Percentiles rank a stretch among this genome's conserved stretches.
phyloP scores from a whole-genome alignment of 177 flowering plant genomes.

The Tripterygium wilfordii region DNA sequence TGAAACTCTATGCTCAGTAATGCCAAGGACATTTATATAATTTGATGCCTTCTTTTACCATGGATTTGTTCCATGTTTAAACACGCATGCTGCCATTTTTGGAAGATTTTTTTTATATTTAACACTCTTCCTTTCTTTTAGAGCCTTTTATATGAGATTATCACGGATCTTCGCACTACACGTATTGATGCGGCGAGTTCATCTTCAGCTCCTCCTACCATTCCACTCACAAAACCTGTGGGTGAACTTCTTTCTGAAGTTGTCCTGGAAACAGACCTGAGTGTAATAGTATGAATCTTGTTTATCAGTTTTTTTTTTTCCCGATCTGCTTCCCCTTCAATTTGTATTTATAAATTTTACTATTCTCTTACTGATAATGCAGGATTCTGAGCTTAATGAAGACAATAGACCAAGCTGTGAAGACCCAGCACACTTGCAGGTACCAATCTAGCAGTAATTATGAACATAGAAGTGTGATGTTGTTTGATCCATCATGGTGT shows the following conservation, averaged over 20 bases:
- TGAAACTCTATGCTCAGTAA: too few species aligned
- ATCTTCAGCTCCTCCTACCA: slow-evolving; percentile 53
- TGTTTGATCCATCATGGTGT: too few species aligned
- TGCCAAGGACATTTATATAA: too few species aligned
- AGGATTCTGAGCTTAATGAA: slow-evolving; percentile 37
- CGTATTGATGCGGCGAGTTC: slow-evolving; percentile 70
- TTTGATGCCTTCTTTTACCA: too few species aligned
- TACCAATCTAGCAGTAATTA: slow-evolving; percentile 6
- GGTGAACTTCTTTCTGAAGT: slow-evolving; percentile 51
- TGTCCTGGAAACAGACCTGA: slow-evolving; percentile 33
- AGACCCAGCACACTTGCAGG: slow-evolving; percentile 41
- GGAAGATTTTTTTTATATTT: too few species aligned
- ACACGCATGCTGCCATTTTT: too few species aligned
- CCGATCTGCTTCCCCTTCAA: neutral
- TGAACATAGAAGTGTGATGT: neutral
- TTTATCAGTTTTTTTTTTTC: neutral
- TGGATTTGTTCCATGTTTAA: too few species aligned
- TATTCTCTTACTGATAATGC: slow-evolving; percentile 7
- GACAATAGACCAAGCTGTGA: slow-evolving; percentile 19
- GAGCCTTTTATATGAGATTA: slow-evolving; percentile 73
- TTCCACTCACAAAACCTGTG: slow-evolving; percentile 39
- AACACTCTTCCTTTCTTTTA: slow-evolving; percentile 15
- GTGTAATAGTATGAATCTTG: slow-evolving; percentile 23
- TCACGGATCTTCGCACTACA: slow-evolving; percentile 50
- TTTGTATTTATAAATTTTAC: neutral